These are phyloP conservation scores for Serendipita indica DNA, from an alignment of 768 basidiomycete species.

Conservation along the genomic window DNA sequence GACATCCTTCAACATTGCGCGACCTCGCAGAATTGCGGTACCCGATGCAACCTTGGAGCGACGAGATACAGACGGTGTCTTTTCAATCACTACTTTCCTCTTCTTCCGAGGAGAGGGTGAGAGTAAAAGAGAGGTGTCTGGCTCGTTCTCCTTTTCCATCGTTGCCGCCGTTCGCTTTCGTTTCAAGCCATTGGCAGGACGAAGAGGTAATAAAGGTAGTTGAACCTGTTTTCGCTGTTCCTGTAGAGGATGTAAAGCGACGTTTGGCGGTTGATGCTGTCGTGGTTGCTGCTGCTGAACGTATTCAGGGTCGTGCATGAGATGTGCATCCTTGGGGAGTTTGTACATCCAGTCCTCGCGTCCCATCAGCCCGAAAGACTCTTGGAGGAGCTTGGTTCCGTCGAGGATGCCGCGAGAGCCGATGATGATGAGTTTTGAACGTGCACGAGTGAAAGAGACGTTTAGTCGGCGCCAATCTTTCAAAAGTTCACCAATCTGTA, in stretches of 20 bases:
- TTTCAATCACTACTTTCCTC: conserved; percentile 8
- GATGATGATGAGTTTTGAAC: conserved; percentile 78
- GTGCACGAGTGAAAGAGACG: conserved; percentile 89
- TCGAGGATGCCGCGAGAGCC: conserved; percentile 72
- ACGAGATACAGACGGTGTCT: no score
- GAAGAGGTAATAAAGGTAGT: no score
- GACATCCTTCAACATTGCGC: conserved; percentile 13
- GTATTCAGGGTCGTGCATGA: conserved; percentile 26
- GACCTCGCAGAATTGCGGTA: conserved; percentile 11
- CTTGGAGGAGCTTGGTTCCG: conserved; percentile 40
- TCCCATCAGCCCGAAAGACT: conserved; percentile 71
- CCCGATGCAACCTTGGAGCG: neutral
- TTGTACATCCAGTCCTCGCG: conserved; percentile 51
- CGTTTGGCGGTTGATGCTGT: no score
- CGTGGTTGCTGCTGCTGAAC: neutral
- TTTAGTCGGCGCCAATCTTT: conserved; percentile 96
- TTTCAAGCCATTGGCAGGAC: neutral
- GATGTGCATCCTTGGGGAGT: conserved; percentile 41
- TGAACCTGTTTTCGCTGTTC: no score
- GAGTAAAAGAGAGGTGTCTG: neutral
- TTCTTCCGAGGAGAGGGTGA: neutral
- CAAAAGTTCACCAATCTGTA: conserved; percentile 76
- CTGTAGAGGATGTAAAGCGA: no score
- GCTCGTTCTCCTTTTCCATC: conserved; percentile 8
- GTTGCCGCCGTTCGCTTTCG: neutral